A percentile compares a stretch with the other conserved stretches of the same genome.
phyloP scores from a whole-genome alignment of 495 filamentous ascomycete species.

The Chaetomium fimeti region DNA sequence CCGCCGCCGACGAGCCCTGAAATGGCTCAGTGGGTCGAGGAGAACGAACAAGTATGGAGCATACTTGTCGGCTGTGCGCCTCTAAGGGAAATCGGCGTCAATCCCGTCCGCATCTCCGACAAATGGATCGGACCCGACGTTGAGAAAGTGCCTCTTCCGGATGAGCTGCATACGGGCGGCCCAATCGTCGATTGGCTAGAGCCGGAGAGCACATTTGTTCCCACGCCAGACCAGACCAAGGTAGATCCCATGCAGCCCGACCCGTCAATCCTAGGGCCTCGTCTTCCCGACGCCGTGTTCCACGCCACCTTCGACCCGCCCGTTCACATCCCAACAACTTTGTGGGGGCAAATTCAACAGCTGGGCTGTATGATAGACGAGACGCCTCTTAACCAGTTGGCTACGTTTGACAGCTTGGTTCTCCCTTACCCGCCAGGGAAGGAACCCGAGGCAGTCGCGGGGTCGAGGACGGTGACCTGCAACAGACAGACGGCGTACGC shows the following conservation, averaged over 20 bases:
- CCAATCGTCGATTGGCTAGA: slow-evolving; percentile 66
- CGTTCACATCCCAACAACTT: slow-evolving; percentile 65
- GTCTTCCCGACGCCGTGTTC: slow-evolving; percentile 75
- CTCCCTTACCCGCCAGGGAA: slow-evolving; percentile 48
- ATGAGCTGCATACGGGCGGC: slow-evolving; percentile 40
- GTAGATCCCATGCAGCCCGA: slow-evolving; percentile 29
- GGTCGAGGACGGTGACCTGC: slow-evolving; percentile 41
- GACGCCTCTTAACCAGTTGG: slow-evolving; percentile 48
- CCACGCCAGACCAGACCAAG: slow-evolving; percentile 40
- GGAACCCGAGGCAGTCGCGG: slow-evolving; percentile 41
- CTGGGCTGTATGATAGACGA: slow-evolving; percentile 55
- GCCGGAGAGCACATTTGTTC: slow-evolving; percentile 50
- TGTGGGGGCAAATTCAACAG: slow-evolving; percentile 66
- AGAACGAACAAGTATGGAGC: slow-evolving; percentile 52
- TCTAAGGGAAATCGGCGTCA: slow-evolving; percentile 51
- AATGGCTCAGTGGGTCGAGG: slow-evolving; percentile 27
- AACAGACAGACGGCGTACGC: slow-evolving; percentile 36
- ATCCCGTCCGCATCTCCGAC: slow-evolving; percentile 60
- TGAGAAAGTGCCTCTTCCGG: slow-evolving; percentile 48
- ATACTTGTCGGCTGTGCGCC: slow-evolving; percentile 63
- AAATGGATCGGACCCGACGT: slow-evolving; percentile 64
- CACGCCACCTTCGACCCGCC: slow-evolving; percentile 82
- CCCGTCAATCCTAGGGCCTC: slow-evolving; percentile 37
- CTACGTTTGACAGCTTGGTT: slow-evolving; percentile 67
- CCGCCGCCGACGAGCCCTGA: slow-evolving; percentile 34